phyloP scores from a whole-genome alignment of 2,329 filamentous ascomycete species.

The Podosphaera leucotricha region DNA sequence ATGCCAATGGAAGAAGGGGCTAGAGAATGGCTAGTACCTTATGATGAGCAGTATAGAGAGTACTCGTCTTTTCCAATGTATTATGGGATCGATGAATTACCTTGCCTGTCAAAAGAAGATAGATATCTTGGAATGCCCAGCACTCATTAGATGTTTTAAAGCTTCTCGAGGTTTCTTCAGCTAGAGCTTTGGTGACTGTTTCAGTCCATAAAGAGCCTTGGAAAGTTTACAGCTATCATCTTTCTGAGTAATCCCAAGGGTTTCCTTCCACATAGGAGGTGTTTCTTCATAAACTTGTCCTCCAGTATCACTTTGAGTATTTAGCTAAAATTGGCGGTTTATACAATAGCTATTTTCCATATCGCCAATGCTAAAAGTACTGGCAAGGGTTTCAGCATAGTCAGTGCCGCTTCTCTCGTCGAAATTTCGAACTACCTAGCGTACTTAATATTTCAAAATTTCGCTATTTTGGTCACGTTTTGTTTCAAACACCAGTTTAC shows the following conservation, averaged over 20 bases:
- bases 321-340: not conserved
- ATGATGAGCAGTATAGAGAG: no score
- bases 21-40: no score
- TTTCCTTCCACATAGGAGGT: constrained; percentile 1
- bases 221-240: not conserved
- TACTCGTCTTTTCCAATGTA: not conserved
- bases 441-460: not conserved
- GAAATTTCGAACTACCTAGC: constrained; percentile 1
- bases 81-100: constrained; percentile 1
- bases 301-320: not conserved
- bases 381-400: not conserved
- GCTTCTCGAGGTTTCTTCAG: constrained; percentile 1
- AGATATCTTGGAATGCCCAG: no score
- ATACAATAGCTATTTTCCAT: not conserved
- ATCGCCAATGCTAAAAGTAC: not conserved
- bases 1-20: no score
- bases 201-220: constrained; percentile 2
- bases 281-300: not conserved
- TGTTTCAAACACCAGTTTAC: not conserved
- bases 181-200: constrained; percentile 1
- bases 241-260: not conserved
- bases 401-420: not conserved
- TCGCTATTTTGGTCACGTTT: not conserved
- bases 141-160: no score
- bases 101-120: not conserved